These are phyloP conservation scores for Metarhizium sp. DNA, from an alignment of 2,329 filamentous ascomycete genomes.

Conservation along the genomic window DNA sequence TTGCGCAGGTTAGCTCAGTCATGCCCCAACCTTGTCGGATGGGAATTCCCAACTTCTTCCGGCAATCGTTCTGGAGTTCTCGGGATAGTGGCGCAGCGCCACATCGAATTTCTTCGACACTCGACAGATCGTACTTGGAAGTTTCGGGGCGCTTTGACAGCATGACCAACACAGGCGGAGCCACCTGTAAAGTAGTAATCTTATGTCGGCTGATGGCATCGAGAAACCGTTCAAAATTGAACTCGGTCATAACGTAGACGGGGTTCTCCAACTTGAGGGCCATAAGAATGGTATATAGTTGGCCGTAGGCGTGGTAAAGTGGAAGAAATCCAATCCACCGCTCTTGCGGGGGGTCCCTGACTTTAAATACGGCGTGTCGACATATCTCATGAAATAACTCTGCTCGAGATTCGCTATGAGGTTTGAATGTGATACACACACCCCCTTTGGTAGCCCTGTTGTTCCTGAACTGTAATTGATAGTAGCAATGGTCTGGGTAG, in stretches of 20 bases:
- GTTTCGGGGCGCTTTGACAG: slow-evolving; percentile 48
- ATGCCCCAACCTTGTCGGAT: slow-evolving; percentile 51
- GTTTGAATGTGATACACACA: slow-evolving; percentile 39
- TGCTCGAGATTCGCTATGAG: slow-evolving; percentile 28
- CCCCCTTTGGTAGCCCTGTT: slow-evolving; percentile 41
- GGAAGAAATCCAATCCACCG: slow-evolving; percentile 33
- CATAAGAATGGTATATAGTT: slow-evolving; percentile 41
- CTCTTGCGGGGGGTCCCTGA: slow-evolving; percentile 28
- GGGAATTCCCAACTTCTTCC: slow-evolving; percentile 26
- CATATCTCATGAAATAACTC: slow-evolving; percentile 33
- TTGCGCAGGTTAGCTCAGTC: slow-evolving; percentile 42
- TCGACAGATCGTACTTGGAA: slow-evolving; percentile 41
- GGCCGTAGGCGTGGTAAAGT: slow-evolving; percentile 21
- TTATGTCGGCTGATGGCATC: slow-evolving; percentile 37
- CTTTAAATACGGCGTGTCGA: slow-evolving; percentile 24
- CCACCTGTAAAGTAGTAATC: slow-evolving; percentile 44
- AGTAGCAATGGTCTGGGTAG: slow-evolving; percentile 27
- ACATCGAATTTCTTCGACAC: slow-evolving; percentile 34
- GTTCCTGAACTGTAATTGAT: slow-evolving; percentile 44
- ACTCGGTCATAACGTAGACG: slow-evolving; percentile 48
- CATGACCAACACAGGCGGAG: slow-evolving; percentile 49
- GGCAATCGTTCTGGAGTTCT: slow-evolving; percentile 32
- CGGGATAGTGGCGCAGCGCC: slow-evolving; percentile 27
- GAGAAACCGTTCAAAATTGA: slow-evolving; percentile 44
- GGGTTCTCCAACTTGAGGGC: slow-evolving; percentile 32